Base-by-base conservation (phyloP, 1,284 basidiomycete species). In the Ustilago shanxiensis region DNA sequence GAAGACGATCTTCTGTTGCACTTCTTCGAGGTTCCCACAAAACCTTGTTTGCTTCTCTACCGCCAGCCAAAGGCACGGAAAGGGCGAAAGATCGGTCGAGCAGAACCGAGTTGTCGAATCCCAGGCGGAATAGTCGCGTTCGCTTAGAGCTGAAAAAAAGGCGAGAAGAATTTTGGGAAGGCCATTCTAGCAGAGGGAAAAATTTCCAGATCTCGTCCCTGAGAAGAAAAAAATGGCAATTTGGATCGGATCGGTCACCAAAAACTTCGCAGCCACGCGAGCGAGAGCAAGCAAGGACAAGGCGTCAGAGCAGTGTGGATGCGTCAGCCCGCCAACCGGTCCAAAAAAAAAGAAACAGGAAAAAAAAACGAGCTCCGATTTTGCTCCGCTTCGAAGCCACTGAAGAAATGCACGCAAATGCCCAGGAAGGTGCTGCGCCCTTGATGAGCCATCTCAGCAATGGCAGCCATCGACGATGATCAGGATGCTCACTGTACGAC, bases 201-300 rank as follows among this genome's bases (percentile, higher is more conserved):
- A 37, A 37, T 37, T 10, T 37, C 8, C 35, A 37, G 14, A 51
- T 18, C 49, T 5, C 10, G 26, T 5, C 28, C 22, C 11, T 24
- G 20, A 13, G 18, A 14, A 50, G 44, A 45, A 45, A 47, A 47
- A 47, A 59, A 37, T 37, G 18, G n/a, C 13, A 58, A 49, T 58
- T 44, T 26, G 35, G 35, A 58, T 58, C 35, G 22, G 51, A 33
- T 54, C 60, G 59, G 47, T 50, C 58, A 41, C 47, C 49, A 60
- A 54, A 53, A 41, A n/a, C 11, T 31, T 61, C 35, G 33, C 39
- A 20, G 51, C 55, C 39, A 47, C 56, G 56, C 45, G 56, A 58
- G 44, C 41, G 37, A 29, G 10, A n/a, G n/a, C 9, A 50, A 50
- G 47, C 22, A 10, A 24, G 31, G 7, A 11, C 31, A 11, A 33